Percentiles rank a stretch among this genome's conserved stretches.
These are phyloP conservation scores for Xylaria scruposa DNA, from an alignment of 495 filamentous ascomycete genomes.

Conservation along the genomic window DNA sequence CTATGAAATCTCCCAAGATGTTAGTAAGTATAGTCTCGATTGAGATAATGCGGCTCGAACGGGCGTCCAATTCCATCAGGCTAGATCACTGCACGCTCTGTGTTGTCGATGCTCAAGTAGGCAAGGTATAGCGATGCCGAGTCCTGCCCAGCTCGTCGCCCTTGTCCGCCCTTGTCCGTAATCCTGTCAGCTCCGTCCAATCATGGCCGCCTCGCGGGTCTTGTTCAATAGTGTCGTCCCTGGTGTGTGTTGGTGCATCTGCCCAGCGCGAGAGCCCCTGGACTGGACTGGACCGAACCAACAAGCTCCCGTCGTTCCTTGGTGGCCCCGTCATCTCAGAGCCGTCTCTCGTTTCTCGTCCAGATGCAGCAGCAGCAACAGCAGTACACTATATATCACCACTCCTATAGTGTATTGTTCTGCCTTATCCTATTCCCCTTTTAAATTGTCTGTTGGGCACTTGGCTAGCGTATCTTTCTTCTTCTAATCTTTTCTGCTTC, in stretches of 20 bases:
- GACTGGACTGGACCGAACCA: slow-evolving; percentile 12
- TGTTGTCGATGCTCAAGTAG: neutral
- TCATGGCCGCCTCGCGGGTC: slow-evolving; percentile 14
- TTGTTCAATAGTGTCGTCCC: slow-evolving; percentile 18
- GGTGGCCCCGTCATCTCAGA: neutral
- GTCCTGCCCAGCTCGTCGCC: slow-evolving; percentile 14
- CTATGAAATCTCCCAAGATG: neutral
- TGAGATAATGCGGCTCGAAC: neutral
- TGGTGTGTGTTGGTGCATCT: slow-evolving; percentile 17
- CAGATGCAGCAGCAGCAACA: neutral
- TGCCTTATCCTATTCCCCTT: neutral
- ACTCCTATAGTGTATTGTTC: slow-evolving; percentile 4
- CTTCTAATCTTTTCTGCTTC: neutral
- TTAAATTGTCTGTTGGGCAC: neutral
- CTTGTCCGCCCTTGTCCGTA: slow-evolving; percentile 3
- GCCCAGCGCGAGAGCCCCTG: slow-evolving; percentile 21
- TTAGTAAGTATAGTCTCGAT: neutral
- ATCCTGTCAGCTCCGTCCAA: slow-evolving; percentile 15
- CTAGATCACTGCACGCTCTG: neutral
- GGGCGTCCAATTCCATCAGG: neutral
- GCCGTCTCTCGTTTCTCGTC: neutral
- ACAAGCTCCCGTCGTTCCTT: slow-evolving; percentile 9
- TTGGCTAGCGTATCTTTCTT: neutral
- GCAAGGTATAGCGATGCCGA: slow-evolving; percentile 5
- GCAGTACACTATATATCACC: slow-evolving; percentile 9